These are phyloP conservation scores for Pochonia chlamydosporia DNA, from an alignment of 2,329 filamentous ascomycete species.

Conservation along the genomic window DNA sequence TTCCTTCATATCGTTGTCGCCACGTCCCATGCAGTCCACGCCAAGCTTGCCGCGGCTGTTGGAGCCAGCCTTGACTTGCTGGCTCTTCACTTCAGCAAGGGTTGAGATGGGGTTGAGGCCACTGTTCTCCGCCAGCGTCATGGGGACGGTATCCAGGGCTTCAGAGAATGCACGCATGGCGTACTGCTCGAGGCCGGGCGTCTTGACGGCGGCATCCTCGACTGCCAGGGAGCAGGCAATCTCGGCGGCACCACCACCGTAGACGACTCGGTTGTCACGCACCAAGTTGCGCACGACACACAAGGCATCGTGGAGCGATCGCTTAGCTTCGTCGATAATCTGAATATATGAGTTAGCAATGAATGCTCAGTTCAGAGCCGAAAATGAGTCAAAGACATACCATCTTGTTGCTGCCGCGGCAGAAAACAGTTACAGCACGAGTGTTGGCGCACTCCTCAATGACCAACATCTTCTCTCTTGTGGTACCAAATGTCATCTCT, in stretches of 20 bases:
- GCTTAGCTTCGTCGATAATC: slow-evolving; percentile 99
- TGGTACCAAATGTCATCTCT: slow-evolving; percentile 96
- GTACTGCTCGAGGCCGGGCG: slow-evolving; percentile 95
- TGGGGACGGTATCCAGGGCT: slow-evolving; percentile 85
- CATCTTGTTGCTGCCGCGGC: slow-evolving; percentile 99
- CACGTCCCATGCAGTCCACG: slow-evolving; percentile 95
- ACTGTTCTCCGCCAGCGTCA: slow-evolving; percentile 96
- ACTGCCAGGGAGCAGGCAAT: slow-evolving; percentile 96
- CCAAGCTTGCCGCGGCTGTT: slow-evolving; percentile 60
- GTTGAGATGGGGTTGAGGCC: slow-evolving; percentile 94
- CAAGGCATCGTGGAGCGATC: slow-evolving; percentile 92
- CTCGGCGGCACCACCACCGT: slow-evolving; percentile 93
- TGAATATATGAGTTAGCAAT: slow-evolving; percentile 26
- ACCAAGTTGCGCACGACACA: slow-evolving; percentile 97
- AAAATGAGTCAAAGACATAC: slow-evolving; percentile 40
- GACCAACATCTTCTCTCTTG: slow-evolving; percentile 97
- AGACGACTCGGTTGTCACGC: slow-evolving; percentile 92
- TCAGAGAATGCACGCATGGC: slow-evolving; percentile 98
- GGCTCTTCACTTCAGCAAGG: slow-evolving; percentile 88
- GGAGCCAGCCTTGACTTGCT: slow-evolving; percentile 74
- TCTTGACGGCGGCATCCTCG: slow-evolving; percentile 91
- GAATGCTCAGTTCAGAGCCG: not conserved
- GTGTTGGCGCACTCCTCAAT: slow-evolving; percentile 99
- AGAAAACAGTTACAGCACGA: slow-evolving; percentile 90
- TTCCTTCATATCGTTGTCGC: slow-evolving; percentile 95